Evolutionary conservation across 225 moss, liverwort and hornwort genomes (phyloP), one percentile per base, ranked within the genome.

Genomic region (Physcomitrellopsis africana): DNA sequence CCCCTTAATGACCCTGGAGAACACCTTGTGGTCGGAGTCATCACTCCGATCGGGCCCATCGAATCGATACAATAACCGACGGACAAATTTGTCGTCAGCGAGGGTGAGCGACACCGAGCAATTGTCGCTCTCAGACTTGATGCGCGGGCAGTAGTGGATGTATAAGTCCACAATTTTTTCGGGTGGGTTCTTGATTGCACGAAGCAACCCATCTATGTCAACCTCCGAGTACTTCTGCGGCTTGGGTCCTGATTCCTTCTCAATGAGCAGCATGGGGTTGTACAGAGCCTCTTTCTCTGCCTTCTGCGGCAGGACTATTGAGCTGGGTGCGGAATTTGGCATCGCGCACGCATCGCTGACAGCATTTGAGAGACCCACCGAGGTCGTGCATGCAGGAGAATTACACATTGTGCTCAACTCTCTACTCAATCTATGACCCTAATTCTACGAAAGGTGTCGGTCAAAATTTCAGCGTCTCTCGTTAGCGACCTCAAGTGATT

Each of bases 191-290:
- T 85, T 63, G 0, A 88, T 82, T 0, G 85, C 82, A 23, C 73
- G 77, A 49, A 88, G n/a, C 65, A 88, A 55, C 8, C 88, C 88
- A 11, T 88, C 85, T 19, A 88, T 80, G 26, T 85, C 88, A 11
- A 85, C 80, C 53, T 88, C 88, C 10, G 85, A 82, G 52, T 88
- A 88, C 69, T 88, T 88, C 65, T 88, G 88, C 15, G 88, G 88
- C 78, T 88, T 88, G 15, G 82, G 85, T 9, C 80, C 82, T 1
- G 27, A 56, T 9, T 82, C 70, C 48, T 77, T 82, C 54, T 88
- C 88, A n/a, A 82, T 58, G 22, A 80, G 11, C 47, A 82, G 77
- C 71, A 82, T 72, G 6, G 88, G 88, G 56, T 85, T 82, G 85
- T 82, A 88, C 80, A 82, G 55, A 5, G 82, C 75, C 29, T 78